phyloP scores from a whole-genome alignment of 345 rosid species.

The Boechera divaricarpa region DNA sequence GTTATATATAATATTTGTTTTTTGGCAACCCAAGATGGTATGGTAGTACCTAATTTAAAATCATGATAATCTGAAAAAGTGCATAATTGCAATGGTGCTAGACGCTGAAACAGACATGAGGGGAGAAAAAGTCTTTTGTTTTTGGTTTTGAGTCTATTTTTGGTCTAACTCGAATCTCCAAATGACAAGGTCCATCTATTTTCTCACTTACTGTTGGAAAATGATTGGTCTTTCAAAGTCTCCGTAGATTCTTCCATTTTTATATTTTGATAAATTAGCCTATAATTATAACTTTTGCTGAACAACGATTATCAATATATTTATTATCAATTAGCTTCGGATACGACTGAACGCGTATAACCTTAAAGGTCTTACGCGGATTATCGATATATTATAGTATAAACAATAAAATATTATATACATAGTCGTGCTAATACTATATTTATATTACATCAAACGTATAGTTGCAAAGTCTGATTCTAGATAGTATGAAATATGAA shows the following conservation, averaged over 20 bases:
- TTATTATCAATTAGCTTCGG: conserved; percentile 19
- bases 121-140: conserved; percentile 35
- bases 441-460: not conserved
- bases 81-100: conserved; percentile 3
- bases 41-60: not conserved
- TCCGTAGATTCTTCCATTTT: conserved; percentile 18
- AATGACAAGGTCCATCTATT: conserved; percentile 21
- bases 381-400: conserved; percentile 8
- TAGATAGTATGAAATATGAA: conserved; percentile 6
- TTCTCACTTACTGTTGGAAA: conserved; percentile 22
- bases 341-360: conserved; percentile 27
- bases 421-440: conserved; percentile 10
- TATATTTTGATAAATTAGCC: not conserved
- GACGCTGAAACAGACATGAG: conserved; percentile 22
- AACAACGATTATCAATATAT: conserved; percentile 15
- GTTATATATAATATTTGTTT: not conserved
- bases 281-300: not conserved
- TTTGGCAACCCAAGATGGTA: not conserved
- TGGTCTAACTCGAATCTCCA: conserved; percentile 35
- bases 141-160: conserved; percentile 36
- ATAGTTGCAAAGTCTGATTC: conserved; percentile 12
- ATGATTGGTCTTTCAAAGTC: conserved; percentile 35
- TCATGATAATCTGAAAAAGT: conserved; percentile 4
- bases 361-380: conserved; percentile 22
- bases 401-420: not conserved